Evolutionary conservation across 345 rosid genomes (phyloP).

Genomic region (Eucalyptus cloeziana): DNA sequence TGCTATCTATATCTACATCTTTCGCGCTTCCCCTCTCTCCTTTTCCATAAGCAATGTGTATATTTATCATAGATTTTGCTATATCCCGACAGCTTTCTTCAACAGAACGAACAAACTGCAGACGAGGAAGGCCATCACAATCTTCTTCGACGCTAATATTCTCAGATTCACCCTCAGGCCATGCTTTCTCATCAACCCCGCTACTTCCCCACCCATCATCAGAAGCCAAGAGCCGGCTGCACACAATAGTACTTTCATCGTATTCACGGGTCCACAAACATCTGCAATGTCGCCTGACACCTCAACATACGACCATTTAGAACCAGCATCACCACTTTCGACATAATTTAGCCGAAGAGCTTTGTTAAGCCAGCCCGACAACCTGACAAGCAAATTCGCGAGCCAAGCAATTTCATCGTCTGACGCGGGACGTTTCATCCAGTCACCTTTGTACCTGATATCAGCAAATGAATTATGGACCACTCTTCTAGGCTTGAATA

Average conservation of each 20-base stretch:
- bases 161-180: constrained; percentile 65
- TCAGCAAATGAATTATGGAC: constrained; percentile 24
- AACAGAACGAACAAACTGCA: constrained; percentile 24
- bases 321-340: constrained; percentile 3
- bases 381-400: constrained; percentile 48
- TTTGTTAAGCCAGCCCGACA: constrained; percentile 60
- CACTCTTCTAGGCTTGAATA: constrained; percentile 68
- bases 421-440: constrained; percentile 86
- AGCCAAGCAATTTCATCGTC: constrained; percentile 78
- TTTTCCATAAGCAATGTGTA: not conserved
- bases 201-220: constrained; percentile 11
- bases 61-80: not conserved
- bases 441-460: constrained; percentile 64
- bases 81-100: constrained; percentile 25
- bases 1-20: not conserved
- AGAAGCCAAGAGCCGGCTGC: constrained; percentile 37
- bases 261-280: constrained; percentile 27
- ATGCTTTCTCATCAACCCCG: constrained; percentile 49
- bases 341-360: constrained; percentile 45
- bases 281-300: constrained; percentile 22
- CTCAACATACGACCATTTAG: constrained; percentile 42
- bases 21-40: not conserved
- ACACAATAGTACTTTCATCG: constrained; percentile 17
- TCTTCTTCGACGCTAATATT: constrained; percentile 72
- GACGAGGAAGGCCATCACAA: constrained; percentile 32